Evolutionary conservation across 441 rosid genomes (phyloP).

Genomic region (Lagerstroemia fauriei): DNA sequence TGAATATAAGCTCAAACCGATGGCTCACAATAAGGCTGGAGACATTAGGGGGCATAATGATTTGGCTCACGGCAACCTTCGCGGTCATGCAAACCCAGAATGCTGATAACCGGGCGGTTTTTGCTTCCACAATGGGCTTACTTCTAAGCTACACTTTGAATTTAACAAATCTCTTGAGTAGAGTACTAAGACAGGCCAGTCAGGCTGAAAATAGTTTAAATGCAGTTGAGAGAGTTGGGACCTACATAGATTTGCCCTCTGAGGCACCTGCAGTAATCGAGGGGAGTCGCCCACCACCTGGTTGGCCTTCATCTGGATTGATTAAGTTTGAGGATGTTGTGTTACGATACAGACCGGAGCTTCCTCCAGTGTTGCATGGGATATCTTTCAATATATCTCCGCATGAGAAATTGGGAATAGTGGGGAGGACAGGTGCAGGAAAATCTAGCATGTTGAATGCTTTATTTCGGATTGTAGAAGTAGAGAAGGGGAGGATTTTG

Average conservation of each 20-base stretch:
- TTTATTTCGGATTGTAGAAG: constrained; percentile 80
- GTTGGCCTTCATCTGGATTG: constrained; percentile 91
- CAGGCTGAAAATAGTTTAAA: constrained; percentile 86
- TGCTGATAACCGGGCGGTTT: constrained; percentile 68
- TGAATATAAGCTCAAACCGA: constrained; percentile 68
- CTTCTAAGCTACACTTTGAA: constrained; percentile 88
- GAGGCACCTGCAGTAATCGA: constrained; percentile 78
- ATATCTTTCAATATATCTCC: constrained; percentile 71
- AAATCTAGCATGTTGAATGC: constrained; percentile 93
- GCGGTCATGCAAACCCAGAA: constrained; percentile 87
- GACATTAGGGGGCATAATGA: constrained; percentile 84
- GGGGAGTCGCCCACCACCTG: constrained; percentile 79
- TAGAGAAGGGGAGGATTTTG: constrained; percentile 78
- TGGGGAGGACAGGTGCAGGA: constrained; percentile 96
- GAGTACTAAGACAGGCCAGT: constrained; percentile 84
- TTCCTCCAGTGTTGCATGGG: constrained; percentile 85
- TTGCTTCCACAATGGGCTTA: constrained; percentile 92
- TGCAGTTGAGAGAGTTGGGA: constrained; percentile 85
- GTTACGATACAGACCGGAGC: constrained; percentile 82
- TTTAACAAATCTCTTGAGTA: constrained; percentile 70
- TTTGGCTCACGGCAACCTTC: constrained; percentile 89
- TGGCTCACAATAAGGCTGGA: constrained; percentile 95
- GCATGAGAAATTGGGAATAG: constrained; percentile 82
- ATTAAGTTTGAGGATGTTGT: constrained; percentile 81
- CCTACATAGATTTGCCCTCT: constrained; percentile 74